Percentiles rank a stretch among this genome's conserved stretches.
Evolutionary conservation across 495 filamentous ascomycete species (phyloP).

Genomic region (Aspergillus haitiensis): DNA sequence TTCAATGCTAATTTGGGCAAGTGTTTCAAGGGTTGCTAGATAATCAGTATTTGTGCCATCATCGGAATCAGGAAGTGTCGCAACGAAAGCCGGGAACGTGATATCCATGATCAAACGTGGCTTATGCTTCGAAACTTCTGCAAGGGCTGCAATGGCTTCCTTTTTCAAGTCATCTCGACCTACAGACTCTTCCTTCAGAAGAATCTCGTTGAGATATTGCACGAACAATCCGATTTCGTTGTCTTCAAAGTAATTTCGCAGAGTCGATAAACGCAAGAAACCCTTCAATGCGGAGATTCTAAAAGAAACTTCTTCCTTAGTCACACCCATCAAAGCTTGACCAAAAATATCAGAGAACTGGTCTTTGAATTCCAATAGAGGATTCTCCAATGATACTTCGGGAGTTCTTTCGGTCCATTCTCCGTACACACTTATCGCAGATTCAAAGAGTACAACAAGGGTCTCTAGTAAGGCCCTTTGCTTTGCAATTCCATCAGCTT

Average conservation of each 20-base stretch:
- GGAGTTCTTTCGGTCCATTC: constrained; percentile 50
- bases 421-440: constrained; percentile 58
- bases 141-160: constrained; percentile 62
- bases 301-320: constrained; percentile 67
- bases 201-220: constrained; percentile 64
- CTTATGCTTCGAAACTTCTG: constrained; percentile 65
- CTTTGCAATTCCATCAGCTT: constrained; percentile 64
- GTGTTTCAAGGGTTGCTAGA: constrained; percentile 60
- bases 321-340: constrained; percentile 59
- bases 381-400: constrained; percentile 45
- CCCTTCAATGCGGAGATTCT: constrained; percentile 60
- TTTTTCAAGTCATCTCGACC: constrained; percentile 60
- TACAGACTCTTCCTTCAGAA: constrained; percentile 58
- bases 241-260: constrained; percentile 60
- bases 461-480: constrained; percentile 67
- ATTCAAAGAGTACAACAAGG: constrained; percentile 56
- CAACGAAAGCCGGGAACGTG: constrained; percentile 73
- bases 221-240: constrained; percentile 64
- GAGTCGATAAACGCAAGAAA: constrained; percentile 55
- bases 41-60: constrained; percentile 47
- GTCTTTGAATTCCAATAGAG: constrained; percentile 59
- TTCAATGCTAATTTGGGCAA: constrained; percentile 68
- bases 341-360: constrained; percentile 61
- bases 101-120: constrained; percentile 68
- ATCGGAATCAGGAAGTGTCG: constrained; percentile 62